Evolutionary conservation across 2,329 filamentous ascomycete species (phyloP).

Genomic region (Teratosphaeria viscida): DNA sequence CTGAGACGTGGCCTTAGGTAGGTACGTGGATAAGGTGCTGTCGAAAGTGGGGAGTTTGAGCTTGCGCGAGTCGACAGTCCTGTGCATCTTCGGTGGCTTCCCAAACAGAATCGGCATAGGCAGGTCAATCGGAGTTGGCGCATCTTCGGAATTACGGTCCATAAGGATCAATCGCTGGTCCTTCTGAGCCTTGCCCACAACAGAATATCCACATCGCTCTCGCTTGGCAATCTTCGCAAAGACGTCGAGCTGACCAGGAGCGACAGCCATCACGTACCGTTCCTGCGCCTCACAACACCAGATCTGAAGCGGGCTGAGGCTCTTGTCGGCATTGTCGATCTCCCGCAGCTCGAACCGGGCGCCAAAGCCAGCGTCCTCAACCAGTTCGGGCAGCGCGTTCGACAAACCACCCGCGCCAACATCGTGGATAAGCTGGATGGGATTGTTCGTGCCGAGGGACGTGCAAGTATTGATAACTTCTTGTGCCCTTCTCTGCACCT

Average conservation of each 20-base stretch:
- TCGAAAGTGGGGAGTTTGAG: conserved; percentile 63
- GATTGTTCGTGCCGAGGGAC: conserved; percentile 71
- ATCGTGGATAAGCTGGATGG: conserved; percentile 95
- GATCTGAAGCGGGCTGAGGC: conserved; percentile 92
- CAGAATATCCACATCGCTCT: conserved; percentile 85
- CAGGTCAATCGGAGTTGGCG: conserved; percentile 73
- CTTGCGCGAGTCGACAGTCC: conserved; percentile 60
- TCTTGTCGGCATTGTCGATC: conserved; percentile 76
- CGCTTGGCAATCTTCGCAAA: conserved; percentile 61
- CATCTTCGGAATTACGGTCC: conserved; percentile 65
- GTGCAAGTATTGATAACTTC: conserved; percentile 96
- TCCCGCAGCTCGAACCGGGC: conserved; percentile 91
- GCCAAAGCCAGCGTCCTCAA: conserved; percentile 83
- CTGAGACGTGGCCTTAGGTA: conserved; percentile 42
- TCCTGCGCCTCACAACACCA: conserved; percentile 98
- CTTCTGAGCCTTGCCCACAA: conserved; percentile 71
- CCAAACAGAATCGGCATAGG: conserved; percentile 85
- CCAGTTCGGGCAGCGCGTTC: conserved; percentile 76
- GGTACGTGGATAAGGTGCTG: conserved; percentile 57
- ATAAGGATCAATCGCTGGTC: conserved; percentile 66
- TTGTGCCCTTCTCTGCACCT: conserved; percentile 89
- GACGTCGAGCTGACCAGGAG: conserved; percentile 64
- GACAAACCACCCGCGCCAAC: conserved; percentile 87
- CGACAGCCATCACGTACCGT: conserved; percentile 84
- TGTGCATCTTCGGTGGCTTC: conserved; percentile 70